Conservation (phyloP, 257 asterid genomes). For the Solanum okadae region DNA sequence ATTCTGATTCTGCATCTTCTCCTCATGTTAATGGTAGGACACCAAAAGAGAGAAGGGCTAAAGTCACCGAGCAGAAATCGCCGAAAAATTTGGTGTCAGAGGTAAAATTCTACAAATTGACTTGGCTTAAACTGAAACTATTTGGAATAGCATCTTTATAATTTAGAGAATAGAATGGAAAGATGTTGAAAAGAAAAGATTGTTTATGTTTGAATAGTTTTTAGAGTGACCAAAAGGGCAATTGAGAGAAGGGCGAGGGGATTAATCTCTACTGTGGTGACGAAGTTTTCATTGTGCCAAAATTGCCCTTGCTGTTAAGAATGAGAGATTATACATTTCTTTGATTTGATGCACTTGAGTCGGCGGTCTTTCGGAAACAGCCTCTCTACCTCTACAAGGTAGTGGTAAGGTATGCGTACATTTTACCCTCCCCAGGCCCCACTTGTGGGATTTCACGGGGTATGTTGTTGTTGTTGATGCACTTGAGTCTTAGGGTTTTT, state of each 20-base stretch:
- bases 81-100: slow-evolving; percentile 55
- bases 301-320: not conserved
- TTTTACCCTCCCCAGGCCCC: not conserved
- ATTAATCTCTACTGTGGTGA: not conserved
- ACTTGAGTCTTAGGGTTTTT: not conserved
- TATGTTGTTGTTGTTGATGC: not conserved
- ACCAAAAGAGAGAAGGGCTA: slow-evolving; percentile 55
- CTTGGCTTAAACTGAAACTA: not conserved
- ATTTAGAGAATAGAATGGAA: not conserved
- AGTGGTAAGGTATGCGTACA: not conserved
- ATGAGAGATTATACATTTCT: not conserved
- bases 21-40: slow-evolving; percentile 35
- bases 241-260: not conserved
- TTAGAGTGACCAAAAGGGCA: not conserved
- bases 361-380: not conserved
- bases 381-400: not conserved
- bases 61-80: slow-evolving; percentile 39
- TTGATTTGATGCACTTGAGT: not conserved
- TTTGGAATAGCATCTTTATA: not conserved
- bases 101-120: slow-evolving; percentile 23
- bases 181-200: not conserved
- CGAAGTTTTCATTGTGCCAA: not conserved
- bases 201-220: not conserved
- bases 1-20: slow-evolving; percentile 56
- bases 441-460: not conserved